phyloP scores from a whole-genome alignment of 2,329 filamentous ascomycete species.

The Herpotrichia juniperi region DNA sequence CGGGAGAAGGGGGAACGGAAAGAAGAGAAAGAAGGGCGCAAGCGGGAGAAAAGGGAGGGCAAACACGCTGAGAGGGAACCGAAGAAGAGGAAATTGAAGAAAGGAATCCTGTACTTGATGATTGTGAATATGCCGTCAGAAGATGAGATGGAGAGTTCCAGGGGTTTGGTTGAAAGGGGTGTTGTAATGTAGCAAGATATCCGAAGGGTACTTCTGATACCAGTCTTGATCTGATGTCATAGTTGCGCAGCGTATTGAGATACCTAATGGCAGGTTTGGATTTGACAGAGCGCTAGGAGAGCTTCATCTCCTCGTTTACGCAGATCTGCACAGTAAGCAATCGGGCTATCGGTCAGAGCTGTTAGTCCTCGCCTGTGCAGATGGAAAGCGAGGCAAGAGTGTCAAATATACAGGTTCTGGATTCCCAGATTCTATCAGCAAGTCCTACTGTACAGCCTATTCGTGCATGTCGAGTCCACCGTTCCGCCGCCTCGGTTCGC shows the following conservation, averaged over 20 bases:
- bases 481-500: background rate
- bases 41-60: background rate
- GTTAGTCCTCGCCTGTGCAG: too few relatives aligned
- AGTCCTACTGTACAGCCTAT: constrained; percentile 44
- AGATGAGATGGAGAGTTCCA: constrained; percentile 26
- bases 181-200: too few relatives aligned
- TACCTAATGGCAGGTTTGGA: too few relatives aligned
- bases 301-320: too few relatives aligned
- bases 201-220: too few relatives aligned
- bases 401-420: constrained; percentile 33
- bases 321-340: too few relatives aligned
- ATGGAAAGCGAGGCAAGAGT: background rate
- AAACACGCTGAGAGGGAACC: background rate
- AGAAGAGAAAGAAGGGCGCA: background rate
- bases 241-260: too few relatives aligned
- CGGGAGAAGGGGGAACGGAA: constrained; percentile 1
- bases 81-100: background rate
- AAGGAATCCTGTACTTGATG: constrained; percentile 28
- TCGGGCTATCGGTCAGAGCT: too few relatives aligned
- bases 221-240: too few relatives aligned
- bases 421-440: constrained; percentile 37
- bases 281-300: too few relatives aligned
- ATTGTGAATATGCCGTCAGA: constrained; percentile 31
- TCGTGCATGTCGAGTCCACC: constrained; percentile 18
- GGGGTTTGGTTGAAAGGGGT: constrained; percentile 13